Base-by-base conservation (phyloP, 148 eudicot species). In the Cornus florida region DNA sequence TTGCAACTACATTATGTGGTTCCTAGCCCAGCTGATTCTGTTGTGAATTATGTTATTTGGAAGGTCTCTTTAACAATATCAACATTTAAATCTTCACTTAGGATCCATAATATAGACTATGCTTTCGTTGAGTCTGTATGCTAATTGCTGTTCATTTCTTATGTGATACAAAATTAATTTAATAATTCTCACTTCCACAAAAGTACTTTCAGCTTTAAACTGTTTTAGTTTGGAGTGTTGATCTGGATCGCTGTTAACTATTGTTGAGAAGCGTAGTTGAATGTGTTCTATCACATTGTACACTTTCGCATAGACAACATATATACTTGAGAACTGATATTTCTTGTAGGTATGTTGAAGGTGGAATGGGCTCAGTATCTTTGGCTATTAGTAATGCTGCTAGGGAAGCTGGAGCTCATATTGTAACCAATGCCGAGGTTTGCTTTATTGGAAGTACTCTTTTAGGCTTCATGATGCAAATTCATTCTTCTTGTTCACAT, bases 331-430 rank as follows among this genome's bases (percentile, higher is more conserved):
- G 10, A n/a, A 80, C 66, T 76, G 75, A 74, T 56, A 60, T 77
- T 50, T 59, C 71, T 70, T 76, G 78, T 74, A 89, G 91, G 83
- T 86, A 86, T 80, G 89, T 89, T 62, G 84, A 89, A 87, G 92
- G 94, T 71, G 94, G 94, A 31, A 91, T 91, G 94, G 94, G 94
- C 28, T 85, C 88, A 31, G 88, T 91, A 62, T 89, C 94, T 19
- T 69, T 72, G 79, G 87, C 94, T 67, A 89, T 91, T 59, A 82
- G 85, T 74, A 82, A 82, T 78, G 94, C 92, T 76, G 94, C 94
- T 48, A 75, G 53, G 79, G 94, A 87, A 84, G 94, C 91, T 82
- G 94, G 94, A 35, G 87, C 92, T 78, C 84, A 85, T 82, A 79
- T 89, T 81, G 82, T 86, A 74, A 89, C 90, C 41, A 76, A 19